Base-by-base conservation (phyloP, 2,329 filamentous ascomycete genomes). In the Calonectria montana region DNA sequence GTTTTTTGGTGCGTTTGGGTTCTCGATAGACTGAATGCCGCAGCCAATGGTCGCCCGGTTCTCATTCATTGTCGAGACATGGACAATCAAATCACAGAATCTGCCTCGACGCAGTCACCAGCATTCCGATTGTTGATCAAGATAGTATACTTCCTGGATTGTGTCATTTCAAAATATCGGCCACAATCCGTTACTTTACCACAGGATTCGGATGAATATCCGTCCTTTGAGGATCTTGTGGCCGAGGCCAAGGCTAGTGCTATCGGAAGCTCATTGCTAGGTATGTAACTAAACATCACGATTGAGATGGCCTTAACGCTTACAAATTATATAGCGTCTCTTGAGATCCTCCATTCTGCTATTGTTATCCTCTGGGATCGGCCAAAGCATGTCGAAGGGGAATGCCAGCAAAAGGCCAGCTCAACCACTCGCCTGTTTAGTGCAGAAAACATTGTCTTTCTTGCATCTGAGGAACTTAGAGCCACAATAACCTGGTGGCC, bases 1-100 rank as follows among this genome's bases (percentile, higher is more conserved):
- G 45, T 64, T 4, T 69, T 69, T 15, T 69, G 66, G 66, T 69
- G 66, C 16, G 57, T 69, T 15, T 69, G 57, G 66, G 27, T 50
- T 8, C 66, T 69, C 8, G 66, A 64, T 35, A 47, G 66, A 31
- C 31, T 69, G 8, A 69, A 69, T 35, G 66, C 66, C 8, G 57
- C 66, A 6, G 41, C 57, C 3, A 69, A 69, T 64, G 66, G 66
- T 21, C 66, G 66, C 21, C 66, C 66, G 2, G 47, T 62, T 4
- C n/a, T 63, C 4, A 63, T 69, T 5, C 66, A 69, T n/a, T 8
- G 25, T 47, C 37, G 41, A 37, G 65, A 67, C 29, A 67, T 67
- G 65, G 65, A 67, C 10, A 37, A 35, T 2, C 23, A 55, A 41
- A 18, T 67, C n/a, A 25, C 27, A 23, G 21, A 41, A 29, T 67